Evolutionary conservation across 1,284 basidiomycete species (phyloP).

Genomic region (Malassezia obtusa): DNA sequence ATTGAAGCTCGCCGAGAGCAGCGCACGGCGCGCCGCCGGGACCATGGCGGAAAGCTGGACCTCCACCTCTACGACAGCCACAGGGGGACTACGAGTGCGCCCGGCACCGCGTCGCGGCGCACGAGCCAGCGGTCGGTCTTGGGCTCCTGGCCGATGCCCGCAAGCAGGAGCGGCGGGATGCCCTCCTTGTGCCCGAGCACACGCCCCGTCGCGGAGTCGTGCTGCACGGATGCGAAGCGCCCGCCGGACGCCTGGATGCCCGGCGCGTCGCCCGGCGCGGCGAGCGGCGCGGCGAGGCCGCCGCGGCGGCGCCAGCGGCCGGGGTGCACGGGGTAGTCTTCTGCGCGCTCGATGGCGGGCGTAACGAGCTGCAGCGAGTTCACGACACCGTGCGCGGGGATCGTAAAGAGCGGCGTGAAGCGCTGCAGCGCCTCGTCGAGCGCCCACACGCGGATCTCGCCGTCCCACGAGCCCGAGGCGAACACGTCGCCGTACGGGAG

Average conservation of each 20-base stretch:
- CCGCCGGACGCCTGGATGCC: not conserved
- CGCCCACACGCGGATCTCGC: slow-evolving; percentile 76
- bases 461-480: slow-evolving; percentile 87
- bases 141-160: slow-evolving; percentile 75
- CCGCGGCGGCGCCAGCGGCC: slow-evolving; percentile 18
- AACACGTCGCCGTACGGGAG: slow-evolving; percentile 84
- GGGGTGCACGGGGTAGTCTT: slow-evolving; percentile 12
- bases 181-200: slow-evolving; percentile 22
- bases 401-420: slow-evolving; percentile 60
- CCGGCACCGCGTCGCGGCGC: slow-evolving; percentile 64
- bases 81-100: slow-evolving; percentile 57
- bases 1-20: slow-evolving; percentile 38
- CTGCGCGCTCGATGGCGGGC: slow-evolving; percentile 3
- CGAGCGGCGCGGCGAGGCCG: slow-evolving; percentile 13
- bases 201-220: not conserved
- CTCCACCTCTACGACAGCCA: slow-evolving; percentile 9
- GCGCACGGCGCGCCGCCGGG: slow-evolving; percentile 2
- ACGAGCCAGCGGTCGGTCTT: slow-evolving; percentile 78
- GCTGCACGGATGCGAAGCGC: not conserved
- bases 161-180: slow-evolving; percentile 57
- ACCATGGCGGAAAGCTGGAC: not conserved
- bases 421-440: slow-evolving; percentile 67
- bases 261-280: not conserved
- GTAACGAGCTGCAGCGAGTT: slow-evolving; percentile 78
- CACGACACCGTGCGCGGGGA: slow-evolving; percentile 66